Conservation (phyloP, 2,329 filamentous ascomycete species). For the Rasamsonia emersonii region DNA sequence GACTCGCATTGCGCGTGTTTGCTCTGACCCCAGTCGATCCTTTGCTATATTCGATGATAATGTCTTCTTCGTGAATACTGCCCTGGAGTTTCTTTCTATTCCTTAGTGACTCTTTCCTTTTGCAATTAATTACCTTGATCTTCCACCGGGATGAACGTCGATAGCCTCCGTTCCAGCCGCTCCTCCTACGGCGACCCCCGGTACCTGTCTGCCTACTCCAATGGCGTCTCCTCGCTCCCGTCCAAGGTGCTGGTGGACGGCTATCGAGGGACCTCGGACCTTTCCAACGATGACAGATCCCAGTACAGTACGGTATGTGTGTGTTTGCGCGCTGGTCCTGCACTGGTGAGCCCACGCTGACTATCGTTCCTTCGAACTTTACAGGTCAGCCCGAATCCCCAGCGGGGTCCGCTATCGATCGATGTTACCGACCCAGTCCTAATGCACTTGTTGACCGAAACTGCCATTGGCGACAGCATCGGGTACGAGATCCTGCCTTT, state of each 20-base stretch:
- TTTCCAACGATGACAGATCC: constrained; percentile 47
- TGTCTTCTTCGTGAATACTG: constrained; percentile 7
- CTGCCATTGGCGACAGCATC: constrained; percentile 80
- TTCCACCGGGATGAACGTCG: constrained; percentile 22
- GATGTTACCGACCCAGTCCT: constrained; percentile 56
- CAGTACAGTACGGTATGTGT: constrained; percentile 51
- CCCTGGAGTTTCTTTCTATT: background rate
- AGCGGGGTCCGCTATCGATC: constrained; percentile 28
- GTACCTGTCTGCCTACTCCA: constrained; percentile 28
- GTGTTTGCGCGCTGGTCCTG: no score
- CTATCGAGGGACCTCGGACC: constrained; percentile 50
- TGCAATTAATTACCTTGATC: constrained; percentile 1
- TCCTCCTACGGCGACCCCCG: constrained; percentile 35
- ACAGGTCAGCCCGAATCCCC: constrained; percentile 45
- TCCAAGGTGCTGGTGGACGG: constrained; percentile 49
- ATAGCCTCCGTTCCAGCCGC: constrained; percentile 29
- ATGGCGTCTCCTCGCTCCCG: constrained; percentile 21
- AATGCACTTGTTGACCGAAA: constrained; percentile 88
- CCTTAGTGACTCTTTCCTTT: no score
- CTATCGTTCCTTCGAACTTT: constrained; percentile 30
- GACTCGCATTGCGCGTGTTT: no score
- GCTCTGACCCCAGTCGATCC: constrained; percentile 11
- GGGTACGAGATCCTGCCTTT: constrained; percentile 78
- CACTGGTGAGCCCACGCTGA: no score
- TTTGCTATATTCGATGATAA: constrained; percentile 4